phyloP scores from a whole-genome alignment of 2,329 filamentous ascomycete species.

The Coleophoma cylindrospora region DNA sequence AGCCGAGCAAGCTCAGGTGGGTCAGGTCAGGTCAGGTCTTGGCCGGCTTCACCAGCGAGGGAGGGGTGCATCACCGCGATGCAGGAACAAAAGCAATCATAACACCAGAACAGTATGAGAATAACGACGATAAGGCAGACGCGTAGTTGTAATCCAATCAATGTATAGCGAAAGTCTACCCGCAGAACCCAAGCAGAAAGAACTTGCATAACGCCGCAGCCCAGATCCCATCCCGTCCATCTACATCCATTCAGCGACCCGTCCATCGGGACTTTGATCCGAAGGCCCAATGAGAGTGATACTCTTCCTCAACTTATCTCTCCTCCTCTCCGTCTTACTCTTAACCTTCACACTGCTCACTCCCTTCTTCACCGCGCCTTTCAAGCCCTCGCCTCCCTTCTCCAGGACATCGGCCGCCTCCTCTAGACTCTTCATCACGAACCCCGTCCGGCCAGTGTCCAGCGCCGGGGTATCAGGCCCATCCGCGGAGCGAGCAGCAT shows the following conservation, averaged over 20 bases:
- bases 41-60: too few relatives aligned
- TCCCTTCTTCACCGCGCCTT: conserved; percentile 12
- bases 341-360: conserved; percentile 10
- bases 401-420: conserved; percentile 5
- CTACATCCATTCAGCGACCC: neutral
- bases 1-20: too few relatives aligned
- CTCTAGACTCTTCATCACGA: conserved; percentile 5
- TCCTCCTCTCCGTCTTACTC: conserved; percentile 12
- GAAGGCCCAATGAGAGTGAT: conserved; percentile 18
- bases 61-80: too few relatives aligned
- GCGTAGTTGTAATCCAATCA: too few relatives aligned
- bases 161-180: too few relatives aligned
- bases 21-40: too few relatives aligned
- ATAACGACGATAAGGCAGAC: too few relatives aligned
- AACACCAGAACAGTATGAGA: too few relatives aligned
- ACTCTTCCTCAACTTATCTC: conserved; percentile 18
- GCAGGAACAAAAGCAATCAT: too few relatives aligned
- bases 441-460: conserved; percentile 4
- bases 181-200: too few relatives aligned
- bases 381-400: conserved; percentile 10
- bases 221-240: neutral
- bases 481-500: conserved; percentile 6
- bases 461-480: conserved; percentile 14
- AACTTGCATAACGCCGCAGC: too few relatives aligned
- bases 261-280: conserved; percentile 15